Percentiles rank a stretch among this genome's conserved stretches.
Evolutionary conservation across 2,329 filamentous ascomycete species (phyloP).

Genomic region (Chrysosporium queenslandicum): DNA sequence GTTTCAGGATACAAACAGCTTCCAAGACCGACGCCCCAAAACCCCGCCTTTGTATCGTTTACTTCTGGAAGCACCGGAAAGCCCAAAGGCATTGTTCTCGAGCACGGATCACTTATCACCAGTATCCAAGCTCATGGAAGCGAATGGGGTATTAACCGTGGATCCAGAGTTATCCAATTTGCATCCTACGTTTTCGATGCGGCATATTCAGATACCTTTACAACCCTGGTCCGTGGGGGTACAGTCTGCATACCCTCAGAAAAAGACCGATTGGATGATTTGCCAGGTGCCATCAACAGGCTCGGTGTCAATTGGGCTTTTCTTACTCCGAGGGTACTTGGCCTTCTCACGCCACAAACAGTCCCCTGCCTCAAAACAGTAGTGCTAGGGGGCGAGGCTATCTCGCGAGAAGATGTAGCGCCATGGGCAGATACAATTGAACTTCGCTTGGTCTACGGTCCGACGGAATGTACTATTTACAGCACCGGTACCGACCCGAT

Average conservation of each 20-base stretch:
- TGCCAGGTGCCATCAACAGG: slow-evolving; percentile 36
- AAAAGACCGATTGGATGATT: slow-evolving; percentile 34
- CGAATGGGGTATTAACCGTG: slow-evolving; percentile 23
- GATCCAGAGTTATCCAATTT: slow-evolving; percentile 51
- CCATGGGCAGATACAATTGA: slow-evolving; percentile 16
- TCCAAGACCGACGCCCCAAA: background rate
- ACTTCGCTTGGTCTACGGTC: slow-evolving; percentile 31
- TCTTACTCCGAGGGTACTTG: slow-evolving; percentile 47
- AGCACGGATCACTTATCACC: background rate
- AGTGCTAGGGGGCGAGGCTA: slow-evolving; percentile 25
- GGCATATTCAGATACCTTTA: too few relatives aligned
- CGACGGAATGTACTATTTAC: slow-evolving; percentile 8
- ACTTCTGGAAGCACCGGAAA: slow-evolving; percentile 2
- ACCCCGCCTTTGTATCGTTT: slow-evolving; percentile 38
- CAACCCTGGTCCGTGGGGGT: too few relatives aligned
- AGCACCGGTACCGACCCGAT: background rate
- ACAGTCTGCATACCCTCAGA: too few relatives aligned
- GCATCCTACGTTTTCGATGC: background rate
- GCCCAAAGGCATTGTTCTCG: slow-evolving; percentile 8
- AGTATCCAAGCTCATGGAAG: background rate
- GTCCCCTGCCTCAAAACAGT: slow-evolving; percentile 32
- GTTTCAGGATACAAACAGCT: slow-evolving; percentile 28
- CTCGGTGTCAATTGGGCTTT: slow-evolving; percentile 43
- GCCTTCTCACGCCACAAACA: slow-evolving; percentile 27
- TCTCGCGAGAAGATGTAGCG: slow-evolving; percentile 24